Evolutionary conservation across 495 filamentous ascomycete species (phyloP), one percentile per base, ranked within the genome.

Genomic region (Aspergillus wentii): DNA sequence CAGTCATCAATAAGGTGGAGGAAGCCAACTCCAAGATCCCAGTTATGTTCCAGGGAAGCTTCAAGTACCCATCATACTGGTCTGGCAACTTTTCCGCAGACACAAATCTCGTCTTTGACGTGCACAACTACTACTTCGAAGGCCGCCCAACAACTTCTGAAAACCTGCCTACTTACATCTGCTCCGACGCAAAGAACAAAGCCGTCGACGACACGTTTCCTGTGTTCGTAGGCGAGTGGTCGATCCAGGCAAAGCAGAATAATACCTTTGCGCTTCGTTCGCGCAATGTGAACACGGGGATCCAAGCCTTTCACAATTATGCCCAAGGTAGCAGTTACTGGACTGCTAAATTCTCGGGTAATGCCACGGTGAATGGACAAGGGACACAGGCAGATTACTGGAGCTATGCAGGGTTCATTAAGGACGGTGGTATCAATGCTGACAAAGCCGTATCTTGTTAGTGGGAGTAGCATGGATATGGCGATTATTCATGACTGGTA

Each of bases 81-180:
- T 46, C 38, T 6, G 33, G 32, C 3, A 41, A 48, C 22, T 55
- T 56, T 11, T 30, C 44, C 3, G 23, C 36, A 1, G 35, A 35
- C 8, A 35, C 33, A 17, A 60, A 63, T 30, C 33, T 60, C 11
- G 57, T 60, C 10, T 60, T 60, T 32, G 56, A 63, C 18, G 25
- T 51, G 28, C 56, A 63, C 33, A 48, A 54, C 34, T 63, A 58
- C 33, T 60, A 55, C 23, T 55, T 51, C 28, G 48, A 58, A 34
- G 44, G 49, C 17, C 17, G 30, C n/a, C 26, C 26, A 5, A 30
- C 49, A 14, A 59, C 50, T 3, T 49, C 52, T 3, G 44, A 33
- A n/a, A 59, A 54, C 40, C 18, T 61, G 22, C 43, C 49, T 0
- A 25, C 16, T 3, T 46, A 41, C 28, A 30, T 64, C 13, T 45